Evolutionary conservation across 2,329 filamentous ascomycete genomes (phyloP), one percentile per base, ranked within the genome.

Genomic region (Tricladium varicosporioides): DNA sequence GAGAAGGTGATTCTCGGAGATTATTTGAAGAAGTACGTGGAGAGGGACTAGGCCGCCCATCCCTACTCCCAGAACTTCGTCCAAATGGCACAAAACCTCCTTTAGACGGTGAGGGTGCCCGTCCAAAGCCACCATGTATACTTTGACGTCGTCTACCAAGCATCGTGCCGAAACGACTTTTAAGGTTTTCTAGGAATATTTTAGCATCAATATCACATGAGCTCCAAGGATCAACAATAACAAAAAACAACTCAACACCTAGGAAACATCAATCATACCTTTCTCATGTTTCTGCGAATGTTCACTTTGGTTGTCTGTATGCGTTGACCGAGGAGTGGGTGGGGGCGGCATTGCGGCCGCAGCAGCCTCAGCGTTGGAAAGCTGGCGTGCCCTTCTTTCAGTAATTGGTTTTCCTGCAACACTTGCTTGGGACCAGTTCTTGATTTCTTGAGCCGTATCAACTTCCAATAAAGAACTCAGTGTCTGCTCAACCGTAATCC

Each of bases 371-470:
- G 64, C 59, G 52, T 57, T 63, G 19, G 67, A 70, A n/a, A 63
- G 47, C 43, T 67, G 66, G 45, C 65, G 66, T 31, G 60, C 58
- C 32, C 57, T 58, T 16, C 66, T 65, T 57, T 74, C 71, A 48
- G 56, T 64, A 18, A 67, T 59, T 16, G 67, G 63, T 50, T 66
- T 71, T 58, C 76, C 73, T 60, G 69, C 68, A 52, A 73, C 72
- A 52, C 73, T 62, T 51, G 68, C 67, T 70, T 73, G 58, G 1
- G 79, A 76, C 72, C 92, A 95, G 31, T 81, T 84, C 65, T 87
- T 87, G 61, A 99, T 93, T 75, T 99, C 94, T 68, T 88, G 88
- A 15, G 86, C 83, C 0, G 92, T 96, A 70, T 91, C 88, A 44
- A 97, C 85, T 70, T 96, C 94, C 51, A 99, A 79, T 65, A 97